Conservation (phyloP, 805 yeast genomes). For the Lachancea sp. region DNA sequence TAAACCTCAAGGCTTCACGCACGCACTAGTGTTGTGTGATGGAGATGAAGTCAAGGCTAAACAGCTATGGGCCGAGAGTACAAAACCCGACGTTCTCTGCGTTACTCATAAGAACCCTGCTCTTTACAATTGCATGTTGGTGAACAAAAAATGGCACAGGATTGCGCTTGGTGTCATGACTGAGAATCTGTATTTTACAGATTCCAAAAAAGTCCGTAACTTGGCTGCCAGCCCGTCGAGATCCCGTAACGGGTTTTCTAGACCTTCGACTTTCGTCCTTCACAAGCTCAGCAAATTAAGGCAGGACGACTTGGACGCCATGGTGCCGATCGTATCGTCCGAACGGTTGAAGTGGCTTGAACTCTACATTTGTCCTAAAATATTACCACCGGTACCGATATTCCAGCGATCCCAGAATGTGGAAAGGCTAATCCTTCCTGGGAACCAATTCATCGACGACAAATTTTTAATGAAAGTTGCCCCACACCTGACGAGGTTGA, state of each 20-base stretch:
- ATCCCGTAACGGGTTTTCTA: conserved; percentile 16
- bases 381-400: conserved; percentile 49
- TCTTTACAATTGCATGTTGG: conserved; percentile 57
- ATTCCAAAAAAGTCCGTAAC: conserved; percentile 39
- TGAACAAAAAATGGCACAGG: conserved; percentile 60
- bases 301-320: conserved; percentile 48
- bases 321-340: conserved; percentile 39
- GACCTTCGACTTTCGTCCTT: conserved; percentile 48
- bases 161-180: conserved; percentile 51
- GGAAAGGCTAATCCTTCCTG: conserved; percentile 54
- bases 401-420: conserved; percentile 37
- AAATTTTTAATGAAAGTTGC: conserved; percentile 47
- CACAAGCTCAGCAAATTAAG: conserved; percentile 55
- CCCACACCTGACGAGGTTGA: conserved; percentile 50
- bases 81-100: neutral
- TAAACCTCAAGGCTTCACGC: conserved; percentile 60
- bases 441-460: conserved; percentile 59
- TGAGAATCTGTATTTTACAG: conserved; percentile 48
- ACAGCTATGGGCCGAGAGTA: conserved; percentile 37
- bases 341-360: conserved; percentile 61
- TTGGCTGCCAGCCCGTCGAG: conserved; percentile 29
- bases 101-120: conserved; percentile 2
- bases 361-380: conserved; percentile 72
- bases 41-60: conserved; percentile 41
- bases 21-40: conserved; percentile 62